Evolutionary conservation across 495 filamentous ascomycete genomes (phyloP).

Genomic region (Aspergillus asperescens): DNA sequence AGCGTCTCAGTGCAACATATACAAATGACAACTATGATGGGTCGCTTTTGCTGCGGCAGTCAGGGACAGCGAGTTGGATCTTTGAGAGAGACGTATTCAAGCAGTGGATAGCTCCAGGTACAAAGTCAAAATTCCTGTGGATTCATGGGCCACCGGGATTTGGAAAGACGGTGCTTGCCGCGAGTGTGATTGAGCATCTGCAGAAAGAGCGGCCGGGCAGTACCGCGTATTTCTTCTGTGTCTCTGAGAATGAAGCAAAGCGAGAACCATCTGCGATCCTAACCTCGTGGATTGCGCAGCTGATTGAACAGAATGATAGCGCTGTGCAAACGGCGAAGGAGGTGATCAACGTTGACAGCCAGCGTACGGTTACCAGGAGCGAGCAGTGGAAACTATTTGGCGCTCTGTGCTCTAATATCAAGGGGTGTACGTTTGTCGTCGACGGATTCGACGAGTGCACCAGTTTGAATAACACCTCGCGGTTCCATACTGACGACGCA

Average conservation of each 20-base stretch:
- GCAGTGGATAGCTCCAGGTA: background rate
- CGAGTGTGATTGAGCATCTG: background rate
- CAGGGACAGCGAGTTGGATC: background rate
- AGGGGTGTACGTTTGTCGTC: background rate
- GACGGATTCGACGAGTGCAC: background rate
- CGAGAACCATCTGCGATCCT: background rate
- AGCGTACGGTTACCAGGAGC: background rate
- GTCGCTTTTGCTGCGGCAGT: background rate
- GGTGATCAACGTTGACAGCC: background rate
- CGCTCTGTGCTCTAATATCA: background rate
- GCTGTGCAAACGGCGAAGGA: background rate
- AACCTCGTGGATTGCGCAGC: background rate
- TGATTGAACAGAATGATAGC: background rate
- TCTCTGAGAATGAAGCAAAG: background rate
- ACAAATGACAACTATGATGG: conserved; percentile 1
- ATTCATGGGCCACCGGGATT: background rate
- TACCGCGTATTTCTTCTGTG: conserved; percentile 1
- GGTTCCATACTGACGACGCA: background rate
- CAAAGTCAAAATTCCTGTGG: background rate
- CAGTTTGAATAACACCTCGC: background rate
- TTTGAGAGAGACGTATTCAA: background rate
- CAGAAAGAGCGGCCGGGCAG: background rate
- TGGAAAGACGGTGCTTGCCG: background rate
- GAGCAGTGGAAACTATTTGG: background rate
- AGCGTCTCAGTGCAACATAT: background rate